These are phyloP conservation scores for Venturia effusa DNA, from an alignment of 2,329 filamentous ascomycete genomes.

Conservation along the genomic window DNA sequence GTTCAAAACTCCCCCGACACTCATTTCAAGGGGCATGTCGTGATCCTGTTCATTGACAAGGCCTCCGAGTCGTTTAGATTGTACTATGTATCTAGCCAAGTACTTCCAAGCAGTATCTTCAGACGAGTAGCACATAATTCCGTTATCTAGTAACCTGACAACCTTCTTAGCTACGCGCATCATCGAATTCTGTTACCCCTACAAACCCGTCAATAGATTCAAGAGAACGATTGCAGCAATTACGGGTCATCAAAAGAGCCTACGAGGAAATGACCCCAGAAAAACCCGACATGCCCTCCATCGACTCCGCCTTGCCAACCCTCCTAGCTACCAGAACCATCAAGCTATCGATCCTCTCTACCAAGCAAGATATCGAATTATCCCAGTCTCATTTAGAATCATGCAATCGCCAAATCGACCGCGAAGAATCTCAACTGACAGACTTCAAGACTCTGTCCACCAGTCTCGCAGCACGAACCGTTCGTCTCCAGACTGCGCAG, in stretches of 20 bases:
- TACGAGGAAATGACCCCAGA: conserved; percentile 53
- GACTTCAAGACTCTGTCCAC: conserved; percentile 37
- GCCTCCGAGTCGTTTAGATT: background rate
- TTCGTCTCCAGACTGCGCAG: conserved; percentile 46
- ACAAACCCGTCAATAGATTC: conserved; percentile 24
- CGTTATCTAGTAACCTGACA: conserved; percentile 10
- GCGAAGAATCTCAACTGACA: conserved; percentile 34
- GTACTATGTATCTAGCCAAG: background rate
- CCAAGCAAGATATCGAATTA: conserved; percentile 45
- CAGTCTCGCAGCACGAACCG: conserved; percentile 47
- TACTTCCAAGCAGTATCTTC: background rate
- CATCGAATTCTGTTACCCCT: conserved; percentile 16
- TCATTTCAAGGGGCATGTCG: background rate
- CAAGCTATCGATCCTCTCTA: conserved; percentile 52
- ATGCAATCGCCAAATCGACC: conserved; percentile 29
- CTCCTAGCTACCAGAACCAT: conserved; percentile 61
- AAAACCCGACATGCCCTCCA: conserved; percentile 54
- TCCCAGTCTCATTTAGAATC: conserved; percentile 29
- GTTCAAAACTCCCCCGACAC: background rate
- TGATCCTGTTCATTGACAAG: background rate
- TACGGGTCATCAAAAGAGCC: conserved; percentile 47
- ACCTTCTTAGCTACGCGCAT: conserved; percentile 34
- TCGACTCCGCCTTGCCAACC: conserved; percentile 58
- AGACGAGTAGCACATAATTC: background rate
- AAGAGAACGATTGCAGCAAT: conserved; percentile 31